Evolutionary conservation across 2,329 filamentous ascomycete species (phyloP), one percentile per base, ranked within the genome.

Genomic region (Aureobasidium sp.): DNA sequence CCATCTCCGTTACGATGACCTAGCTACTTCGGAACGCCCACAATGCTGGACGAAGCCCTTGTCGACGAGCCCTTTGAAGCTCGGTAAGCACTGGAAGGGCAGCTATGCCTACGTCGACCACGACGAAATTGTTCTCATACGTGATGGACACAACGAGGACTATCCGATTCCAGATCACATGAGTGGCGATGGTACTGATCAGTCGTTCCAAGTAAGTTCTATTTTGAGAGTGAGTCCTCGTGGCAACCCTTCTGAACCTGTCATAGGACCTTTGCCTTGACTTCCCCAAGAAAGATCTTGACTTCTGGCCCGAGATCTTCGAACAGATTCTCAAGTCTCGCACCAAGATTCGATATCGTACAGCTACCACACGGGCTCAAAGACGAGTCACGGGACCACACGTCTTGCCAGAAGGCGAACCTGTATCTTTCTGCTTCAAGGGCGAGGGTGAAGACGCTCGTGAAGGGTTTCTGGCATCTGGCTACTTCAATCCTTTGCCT

Each of bases 401-500:
- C 5, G 46, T 13, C 51, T 10, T 59, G 6, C 41, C 36, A 2
- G 41, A 42, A n/a, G 56, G 64, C 23, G 59, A 62, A 34, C 58
- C 59, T 8, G 34, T 56, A 1, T 55, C 62, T 47, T 68, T 76
- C 36, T 75, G 74, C 32, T 74, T 78, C 62, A 70, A 72, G 17
- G 75, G 75, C 7, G 67, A 67, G 3, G 77, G 77, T 1, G 64
- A 68, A n/a, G 76, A 79, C 37, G 65, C 70, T 7, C 70, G 60
- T 17, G 60, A 70, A 50, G 46, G 61, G 37, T 77, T 77, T 67
- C 61, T 66, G 32, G 69, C 70, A 29, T 65, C 72, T 2, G 82
- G 82, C 48, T 81, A 78, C 72, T 70, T 84, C 23, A 81, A 82
- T 65, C 70, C 76, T 0, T 69, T 84, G 1, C 78, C 78, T 0